phyloP scores from a whole-genome alignment of 371 early-diverging fungal species.

The Rhizomucor miehei region DNA sequence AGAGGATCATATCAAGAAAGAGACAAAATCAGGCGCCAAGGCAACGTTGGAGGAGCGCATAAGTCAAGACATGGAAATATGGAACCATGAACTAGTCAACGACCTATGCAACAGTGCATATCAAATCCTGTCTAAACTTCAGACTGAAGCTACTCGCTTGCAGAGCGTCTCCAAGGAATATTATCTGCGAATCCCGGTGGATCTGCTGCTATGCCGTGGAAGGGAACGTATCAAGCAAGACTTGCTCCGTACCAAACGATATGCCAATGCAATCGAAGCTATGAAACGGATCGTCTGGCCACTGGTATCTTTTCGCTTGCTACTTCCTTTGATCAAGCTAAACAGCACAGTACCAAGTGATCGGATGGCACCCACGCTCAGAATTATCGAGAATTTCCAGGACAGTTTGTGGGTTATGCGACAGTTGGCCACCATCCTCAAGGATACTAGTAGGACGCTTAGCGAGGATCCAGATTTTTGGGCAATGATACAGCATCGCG shows the following conservation, averaged over 20 bases:
- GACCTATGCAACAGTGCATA: constrained; percentile 22
- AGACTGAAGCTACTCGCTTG: constrained; percentile 29
- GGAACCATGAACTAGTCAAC: constrained; percentile 14
- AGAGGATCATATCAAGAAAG: not conserved
- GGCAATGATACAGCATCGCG: constrained; percentile 7
- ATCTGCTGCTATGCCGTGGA: constrained; percentile 21
- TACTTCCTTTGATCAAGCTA: constrained; percentile 23
- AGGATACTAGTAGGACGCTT: constrained; percentile 9
- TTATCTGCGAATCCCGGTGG: constrained; percentile 18
- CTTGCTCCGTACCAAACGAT: constrained; percentile 26
- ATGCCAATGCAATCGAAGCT: constrained; percentile 34
- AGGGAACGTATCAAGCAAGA: constrained; percentile 18
- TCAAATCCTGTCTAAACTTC: constrained; percentile 20
- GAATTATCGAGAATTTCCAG: constrained; percentile 15
- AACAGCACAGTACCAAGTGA: constrained; percentile 3
- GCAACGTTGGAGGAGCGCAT: not conserved
- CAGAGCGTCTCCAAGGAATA: constrained; percentile 35
- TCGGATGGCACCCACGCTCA: constrained; percentile 8
- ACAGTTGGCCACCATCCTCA: constrained; percentile 13
- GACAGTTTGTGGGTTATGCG: constrained; percentile 18
- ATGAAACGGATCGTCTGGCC: constrained; percentile 37
- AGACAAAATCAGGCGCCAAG: not conserved
- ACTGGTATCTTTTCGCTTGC: constrained; percentile 29
- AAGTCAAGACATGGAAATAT: constrained; percentile 11
- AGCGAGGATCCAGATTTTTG: constrained; percentile 17